Evolutionary conservation across 495 filamentous ascomycete genomes (phyloP).

Genomic region (Filosporella fistucella): DNA sequence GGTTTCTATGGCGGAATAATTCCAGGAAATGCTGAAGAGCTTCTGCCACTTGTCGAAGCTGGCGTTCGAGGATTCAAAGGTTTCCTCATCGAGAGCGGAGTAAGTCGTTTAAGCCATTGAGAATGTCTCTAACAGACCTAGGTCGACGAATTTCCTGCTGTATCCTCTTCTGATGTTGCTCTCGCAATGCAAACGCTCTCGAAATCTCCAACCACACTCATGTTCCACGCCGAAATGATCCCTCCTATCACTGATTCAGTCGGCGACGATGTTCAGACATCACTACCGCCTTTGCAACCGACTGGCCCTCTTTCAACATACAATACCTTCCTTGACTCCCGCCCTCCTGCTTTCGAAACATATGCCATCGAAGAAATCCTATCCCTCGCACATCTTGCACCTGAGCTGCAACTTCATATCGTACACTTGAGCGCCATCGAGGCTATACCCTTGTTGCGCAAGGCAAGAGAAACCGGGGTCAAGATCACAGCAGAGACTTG

Average conservation of each 20-base stretch:
- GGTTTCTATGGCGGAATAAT: slow-evolving; percentile 97
- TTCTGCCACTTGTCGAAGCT: slow-evolving; percentile 74
- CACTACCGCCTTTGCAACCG: slow-evolving; percentile 67
- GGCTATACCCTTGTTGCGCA: slow-evolving; percentile 81
- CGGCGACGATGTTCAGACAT: slow-evolving; percentile 70
- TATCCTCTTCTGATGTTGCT: slow-evolving; percentile 72
- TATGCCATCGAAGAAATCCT: slow-evolving; percentile 87
- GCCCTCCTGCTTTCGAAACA: slow-evolving; percentile 85
- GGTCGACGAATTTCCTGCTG: slow-evolving; percentile 95
- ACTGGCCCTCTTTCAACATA: slow-evolving; percentile 76
- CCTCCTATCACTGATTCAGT: slow-evolving; percentile 81
- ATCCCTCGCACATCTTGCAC: slow-evolving; percentile 73
- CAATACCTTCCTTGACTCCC: slow-evolving; percentile 86
- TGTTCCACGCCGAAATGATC: slow-evolving; percentile 99
- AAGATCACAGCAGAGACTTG: slow-evolving; percentile 97
- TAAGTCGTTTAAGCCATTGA: slow-evolving; percentile 39
- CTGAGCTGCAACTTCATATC: slow-evolving; percentile 83
- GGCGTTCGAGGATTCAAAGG: slow-evolving; percentile 97
- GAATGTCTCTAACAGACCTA: slow-evolving; percentile 26
- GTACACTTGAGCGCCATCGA: slow-evolving; percentile 92
- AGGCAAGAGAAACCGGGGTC: slow-evolving; percentile 72
- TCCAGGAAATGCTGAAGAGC: slow-evolving; percentile 78
- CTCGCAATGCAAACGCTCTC: slow-evolving; percentile 75
- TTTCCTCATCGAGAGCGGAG: slow-evolving; percentile 94
- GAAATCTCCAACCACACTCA: slow-evolving; percentile 75